Conservation (phyloP, 371 early-diverging fungal species). For the Cladochytrium tenue region DNA sequence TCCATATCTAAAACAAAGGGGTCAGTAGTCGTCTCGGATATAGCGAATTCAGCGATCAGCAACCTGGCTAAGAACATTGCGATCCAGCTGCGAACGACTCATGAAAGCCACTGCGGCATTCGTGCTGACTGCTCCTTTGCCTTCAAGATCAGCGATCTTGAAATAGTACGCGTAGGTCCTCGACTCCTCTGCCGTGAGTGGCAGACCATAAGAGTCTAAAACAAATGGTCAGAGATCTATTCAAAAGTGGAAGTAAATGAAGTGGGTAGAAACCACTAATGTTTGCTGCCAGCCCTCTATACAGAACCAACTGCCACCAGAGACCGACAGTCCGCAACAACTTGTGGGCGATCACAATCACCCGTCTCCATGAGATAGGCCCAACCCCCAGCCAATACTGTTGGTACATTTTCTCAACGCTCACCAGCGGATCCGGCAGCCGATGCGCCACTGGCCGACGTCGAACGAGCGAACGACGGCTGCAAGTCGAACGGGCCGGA, state of each 20-base stretch:
- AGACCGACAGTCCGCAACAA: too few relatives aligned
- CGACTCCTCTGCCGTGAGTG: constrained; percentile 60
- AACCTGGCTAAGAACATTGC: constrained; percentile 67
- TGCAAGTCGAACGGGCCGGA: too few relatives aligned
- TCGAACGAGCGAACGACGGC: too few relatives aligned
- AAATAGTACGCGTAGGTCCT: constrained; percentile 68
- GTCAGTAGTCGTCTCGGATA: neutral
- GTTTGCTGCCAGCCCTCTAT: neutral
- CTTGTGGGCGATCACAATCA: too few relatives aligned
- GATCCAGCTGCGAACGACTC: constrained; percentile 71
- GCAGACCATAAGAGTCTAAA: constrained; percentile 1
- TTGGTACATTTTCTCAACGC: too few relatives aligned
- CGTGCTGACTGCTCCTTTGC: constrained; percentile 70
- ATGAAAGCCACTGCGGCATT: constrained; percentile 79
- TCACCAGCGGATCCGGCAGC: too few relatives aligned
- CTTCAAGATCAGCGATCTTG: constrained; percentile 64
- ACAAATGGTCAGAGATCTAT: neutral
- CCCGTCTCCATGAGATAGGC: too few relatives aligned
- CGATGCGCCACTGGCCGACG: too few relatives aligned
- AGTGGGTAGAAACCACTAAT: too few relatives aligned
- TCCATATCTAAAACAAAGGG: constrained; percentile 70
- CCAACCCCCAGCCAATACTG: too few relatives aligned
- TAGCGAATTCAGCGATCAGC: neutral
- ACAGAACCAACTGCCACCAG: neutral
- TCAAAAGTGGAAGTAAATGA: too few relatives aligned